Base-by-base conservation (phyloP, 345 rosid genomes). In the Salix suchowensis region DNA sequence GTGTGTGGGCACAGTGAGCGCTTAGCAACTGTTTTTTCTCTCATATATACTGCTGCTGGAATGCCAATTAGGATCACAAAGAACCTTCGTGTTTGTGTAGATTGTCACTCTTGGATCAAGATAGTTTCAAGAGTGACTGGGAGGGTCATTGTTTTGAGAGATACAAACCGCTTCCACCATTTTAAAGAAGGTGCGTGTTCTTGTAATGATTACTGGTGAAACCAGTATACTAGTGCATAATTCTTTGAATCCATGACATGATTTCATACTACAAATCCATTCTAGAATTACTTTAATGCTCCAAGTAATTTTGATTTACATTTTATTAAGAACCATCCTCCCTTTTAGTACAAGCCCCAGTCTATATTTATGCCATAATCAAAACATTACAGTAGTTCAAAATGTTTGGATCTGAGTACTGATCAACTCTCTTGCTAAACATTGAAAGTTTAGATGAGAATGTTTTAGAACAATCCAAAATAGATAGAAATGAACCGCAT, bases 141-240 rank as follows among this genome's bases (percentile, higher is more conserved):
- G 44, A 74, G 84, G 74, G 78, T 76, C 64, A 79, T 84, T 15
- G 32, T 79, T 36, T 65, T 84, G 66, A 76, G 87, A 74, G 84
- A 84, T 23, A 80, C 79, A 28, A 82, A 78, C 34, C 77, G 85
- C 48, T 85, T 85, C 82, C 87, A 85, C 74, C 87, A 85, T 71
- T 85, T 85, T 40, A 78, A 70, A 46, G 80, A 77, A 36, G 87
- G 87, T 40, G 52, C 7, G 1, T 85, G 87, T 44, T 82, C 87
- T 28, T 85, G 87, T 73, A 72, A 72, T 19, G 80, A 77, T 77
- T 72, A 71, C 18, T 71, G 76, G 80, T 71, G 48, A 77, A 76
- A 18, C 26, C 5, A 55, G 19, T 39, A 12, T 24, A 15, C 42
- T 7, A 60, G 54, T 65, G 6, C 16, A 50, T 50, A 50, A 71